These are phyloP conservation scores for Lactarius quietus DNA, from an alignment of 768 basidiomycete species.

Conservation along the genomic window DNA sequence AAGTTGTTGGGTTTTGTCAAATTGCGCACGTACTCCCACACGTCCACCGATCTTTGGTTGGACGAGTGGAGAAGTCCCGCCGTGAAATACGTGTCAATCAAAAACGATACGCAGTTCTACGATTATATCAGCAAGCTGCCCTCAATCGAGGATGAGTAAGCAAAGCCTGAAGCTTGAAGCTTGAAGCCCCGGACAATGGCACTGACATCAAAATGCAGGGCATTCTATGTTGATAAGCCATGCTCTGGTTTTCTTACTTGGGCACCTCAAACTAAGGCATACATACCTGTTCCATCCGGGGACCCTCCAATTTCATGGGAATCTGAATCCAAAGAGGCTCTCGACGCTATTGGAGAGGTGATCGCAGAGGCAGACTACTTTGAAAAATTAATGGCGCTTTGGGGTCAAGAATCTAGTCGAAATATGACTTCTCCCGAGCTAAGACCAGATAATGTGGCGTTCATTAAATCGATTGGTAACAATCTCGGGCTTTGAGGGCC, in stretches of 20 bases:
- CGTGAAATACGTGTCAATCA: constrained; percentile 42
- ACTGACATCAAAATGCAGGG: constrained; percentile 29
- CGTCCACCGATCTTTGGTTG: constrained; percentile 64
- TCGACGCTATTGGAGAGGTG: constrained; percentile 50
- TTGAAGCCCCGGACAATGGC: background rate
- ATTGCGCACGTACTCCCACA: constrained; percentile 66
- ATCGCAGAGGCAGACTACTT: constrained; percentile 56
- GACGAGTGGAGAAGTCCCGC: constrained; percentile 70
- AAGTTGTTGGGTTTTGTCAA: constrained; percentile 68
- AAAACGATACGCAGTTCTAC: constrained; percentile 50
- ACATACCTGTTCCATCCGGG: constrained; percentile 41
- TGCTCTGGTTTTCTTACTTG: constrained; percentile 77
- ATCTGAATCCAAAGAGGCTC: constrained; percentile 42
- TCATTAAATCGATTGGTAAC: constrained; percentile 49
- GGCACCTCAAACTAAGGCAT: constrained; percentile 60
- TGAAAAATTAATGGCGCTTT: constrained; percentile 54
- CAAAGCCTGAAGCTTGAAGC: no score
- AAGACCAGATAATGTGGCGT: constrained; percentile 48
- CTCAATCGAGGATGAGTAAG: constrained; percentile 25
- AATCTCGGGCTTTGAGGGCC: constrained; percentile 18
- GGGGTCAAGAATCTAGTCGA: constrained; percentile 78
- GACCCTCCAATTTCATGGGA: constrained; percentile 51
- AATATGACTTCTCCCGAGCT: constrained; percentile 50
- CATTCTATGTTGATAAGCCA: constrained; percentile 67
- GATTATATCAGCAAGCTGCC: constrained; percentile 35